Evolutionary conservation across 1,139 yeast species (phyloP).

Genomic region (Candida tetrigidarum): DNA sequence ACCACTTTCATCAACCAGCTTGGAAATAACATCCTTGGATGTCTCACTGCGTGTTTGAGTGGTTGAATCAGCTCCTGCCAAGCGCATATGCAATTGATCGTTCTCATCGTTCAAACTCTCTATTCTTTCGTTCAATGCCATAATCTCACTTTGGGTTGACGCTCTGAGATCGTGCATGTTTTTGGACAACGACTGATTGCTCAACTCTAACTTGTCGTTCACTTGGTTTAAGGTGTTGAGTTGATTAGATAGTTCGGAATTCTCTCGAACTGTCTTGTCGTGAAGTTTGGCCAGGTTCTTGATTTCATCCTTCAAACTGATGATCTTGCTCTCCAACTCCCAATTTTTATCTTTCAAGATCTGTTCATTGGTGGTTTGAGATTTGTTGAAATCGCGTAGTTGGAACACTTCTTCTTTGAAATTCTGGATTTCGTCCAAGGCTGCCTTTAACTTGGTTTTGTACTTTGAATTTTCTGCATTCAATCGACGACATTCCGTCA

Average conservation of each 20-base stretch:
- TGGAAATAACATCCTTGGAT: constrained; percentile 19
- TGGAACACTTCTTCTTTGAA: constrained; percentile 41
- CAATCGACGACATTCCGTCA: constrained; percentile 77
- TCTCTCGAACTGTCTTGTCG: constrained; percentile 33
- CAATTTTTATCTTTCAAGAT: constrained; percentile 68
- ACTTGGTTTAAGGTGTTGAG: constrained; percentile 41
- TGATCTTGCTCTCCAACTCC: constrained; percentile 70
- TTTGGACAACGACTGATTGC: constrained; percentile 41
- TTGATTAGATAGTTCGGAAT: constrained; percentile 37
- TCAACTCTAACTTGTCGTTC: constrained; percentile 52
- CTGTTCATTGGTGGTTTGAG: constrained; percentile 37
- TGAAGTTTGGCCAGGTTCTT: constrained; percentile 28
- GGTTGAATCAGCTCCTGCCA: constrained; percentile 20
- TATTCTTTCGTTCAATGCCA: constrained; percentile 52
- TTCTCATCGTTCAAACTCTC: constrained; percentile 68
- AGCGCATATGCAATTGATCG: constrained; percentile 52
- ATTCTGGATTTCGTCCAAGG: constrained; percentile 43
- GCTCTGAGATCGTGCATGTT: constrained; percentile 39
- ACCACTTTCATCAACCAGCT: constrained; percentile 8
- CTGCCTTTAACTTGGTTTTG: constrained; percentile 43
- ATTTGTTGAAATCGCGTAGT: constrained; percentile 37
- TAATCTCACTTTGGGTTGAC: constrained; percentile 42
- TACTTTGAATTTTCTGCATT: constrained; percentile 69
- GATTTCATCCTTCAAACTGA: constrained; percentile 53
- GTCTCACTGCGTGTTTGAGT: neutral